Conservation (phyloP, 148 eudicot genomes). For the Pharnaceum exiguum region DNA sequence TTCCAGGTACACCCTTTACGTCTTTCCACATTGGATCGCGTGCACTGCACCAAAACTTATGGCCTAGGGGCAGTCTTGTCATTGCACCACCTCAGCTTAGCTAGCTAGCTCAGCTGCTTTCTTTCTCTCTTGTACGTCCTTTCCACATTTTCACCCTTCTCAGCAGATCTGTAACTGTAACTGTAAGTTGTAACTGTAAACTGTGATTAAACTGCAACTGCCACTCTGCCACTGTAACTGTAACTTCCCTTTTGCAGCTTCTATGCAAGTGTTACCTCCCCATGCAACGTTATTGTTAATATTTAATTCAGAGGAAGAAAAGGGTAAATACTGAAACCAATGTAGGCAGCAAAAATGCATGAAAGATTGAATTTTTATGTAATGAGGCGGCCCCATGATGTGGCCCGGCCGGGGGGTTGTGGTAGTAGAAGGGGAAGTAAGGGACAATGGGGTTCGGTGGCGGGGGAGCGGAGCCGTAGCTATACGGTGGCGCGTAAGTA, state of each 20-base stretch:
- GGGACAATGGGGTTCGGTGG: conserved; percentile 78
- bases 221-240: too few species aligned
- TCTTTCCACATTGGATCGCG: conserved; percentile 19
- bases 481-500: conserved; percentile 37
- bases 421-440: conserved; percentile 61
- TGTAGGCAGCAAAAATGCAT: neutral
- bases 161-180: conserved; percentile 24
- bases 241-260: too few species aligned
- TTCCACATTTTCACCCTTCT: too few species aligned
- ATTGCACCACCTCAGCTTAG: conserved; percentile 1
- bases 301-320: conserved; percentile 6
- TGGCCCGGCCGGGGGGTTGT: conserved; percentile 47
- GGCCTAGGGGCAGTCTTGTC: conserved; percentile 25
- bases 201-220: too few species aligned
- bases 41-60: too few species aligned
- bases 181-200: too few species aligned
- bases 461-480: conserved; percentile 35
- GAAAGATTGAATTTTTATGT: neutral
- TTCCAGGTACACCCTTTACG: neutral
- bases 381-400: conserved; percentile 10
- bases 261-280: neutral
- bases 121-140: too few species aligned
- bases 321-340: neutral
- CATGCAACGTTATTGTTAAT: neutral
- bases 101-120: neutral